Evolutionary conservation across 1,284 basidiomycete genomes (phyloP).

Genomic region (Gomphus bonarii): DNA sequence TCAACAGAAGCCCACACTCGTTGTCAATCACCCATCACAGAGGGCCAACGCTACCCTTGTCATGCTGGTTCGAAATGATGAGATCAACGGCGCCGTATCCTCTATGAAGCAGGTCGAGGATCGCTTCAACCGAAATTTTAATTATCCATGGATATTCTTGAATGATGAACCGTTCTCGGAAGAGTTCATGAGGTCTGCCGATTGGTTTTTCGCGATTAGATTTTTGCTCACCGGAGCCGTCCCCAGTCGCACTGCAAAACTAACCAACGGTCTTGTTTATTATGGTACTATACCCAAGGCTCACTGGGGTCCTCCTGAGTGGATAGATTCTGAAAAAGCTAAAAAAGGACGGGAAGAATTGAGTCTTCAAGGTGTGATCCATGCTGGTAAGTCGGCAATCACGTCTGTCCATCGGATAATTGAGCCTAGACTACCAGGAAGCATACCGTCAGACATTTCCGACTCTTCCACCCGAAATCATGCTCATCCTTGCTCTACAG

Average conservation of each 20-base stretch:
- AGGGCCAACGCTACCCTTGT: constrained; percentile 37
- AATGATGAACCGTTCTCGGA: constrained; percentile 64
- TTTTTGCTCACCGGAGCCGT: not conserved
- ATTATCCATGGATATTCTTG: constrained; percentile 65
- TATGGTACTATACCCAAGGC: constrained; percentile 67
- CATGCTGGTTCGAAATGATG: constrained; percentile 35
- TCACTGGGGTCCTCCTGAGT: constrained; percentile 76
- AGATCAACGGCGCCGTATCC: constrained; percentile 42
- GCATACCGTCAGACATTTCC: constrained; percentile 7
- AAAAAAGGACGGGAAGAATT: constrained; percentile 50
- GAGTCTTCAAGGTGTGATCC: constrained; percentile 55
- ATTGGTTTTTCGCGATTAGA: not conserved
- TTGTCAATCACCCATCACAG: not conserved
- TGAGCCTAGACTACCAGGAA: not conserved
- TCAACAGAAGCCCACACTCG: not conserved
- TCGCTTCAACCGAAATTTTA: constrained; percentile 51
- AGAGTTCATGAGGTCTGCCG: constrained; percentile 49
- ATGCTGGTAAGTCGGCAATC: constrained; percentile 36
- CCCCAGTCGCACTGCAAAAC: constrained; percentile 42
- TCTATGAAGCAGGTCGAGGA: constrained; percentile 47
- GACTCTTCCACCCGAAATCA: not conserved
- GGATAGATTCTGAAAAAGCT: constrained; percentile 69
- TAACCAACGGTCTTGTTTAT: constrained; percentile 42
- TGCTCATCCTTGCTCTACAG: constrained; percentile 26
- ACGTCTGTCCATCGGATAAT: not conserved